Evolutionary conservation across 2,329 filamentous ascomycete species (phyloP).

Genomic region (Madurella mycetomatis): DNA sequence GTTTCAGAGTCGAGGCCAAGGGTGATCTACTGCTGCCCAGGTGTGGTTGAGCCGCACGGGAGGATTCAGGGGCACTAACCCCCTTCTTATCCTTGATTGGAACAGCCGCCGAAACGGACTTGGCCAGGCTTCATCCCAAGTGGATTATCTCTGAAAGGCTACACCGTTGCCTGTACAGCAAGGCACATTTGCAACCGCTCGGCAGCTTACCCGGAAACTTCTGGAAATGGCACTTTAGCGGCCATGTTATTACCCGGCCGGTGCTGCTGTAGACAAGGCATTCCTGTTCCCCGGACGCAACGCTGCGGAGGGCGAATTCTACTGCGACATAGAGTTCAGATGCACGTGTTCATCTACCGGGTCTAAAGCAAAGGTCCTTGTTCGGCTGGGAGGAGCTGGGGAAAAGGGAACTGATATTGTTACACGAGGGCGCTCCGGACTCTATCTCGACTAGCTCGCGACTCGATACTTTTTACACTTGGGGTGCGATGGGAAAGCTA

Average conservation of each 20-base stretch:
- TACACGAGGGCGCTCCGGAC: too few relatives aligned
- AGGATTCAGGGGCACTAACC: neutral
- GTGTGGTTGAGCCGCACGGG: neutral
- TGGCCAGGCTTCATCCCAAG: too few relatives aligned
- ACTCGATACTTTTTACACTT: conserved; percentile 12
- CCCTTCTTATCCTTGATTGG: neutral
- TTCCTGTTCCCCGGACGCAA: neutral
- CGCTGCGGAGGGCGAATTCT: neutral
- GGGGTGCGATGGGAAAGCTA: too few relatives aligned
- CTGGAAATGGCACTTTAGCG: neutral
- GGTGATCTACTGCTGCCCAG: neutral
- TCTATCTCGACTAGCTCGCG: neutral
- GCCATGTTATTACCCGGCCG: conserved; percentile 10
- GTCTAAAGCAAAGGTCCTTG: neutral
- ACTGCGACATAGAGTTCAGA: neutral
- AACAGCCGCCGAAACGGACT: too few relatives aligned
- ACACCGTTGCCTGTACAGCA: too few relatives aligned
- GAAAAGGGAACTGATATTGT: neutral
- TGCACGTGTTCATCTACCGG: conserved; percentile 3
- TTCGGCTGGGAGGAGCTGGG: conserved; percentile 1
- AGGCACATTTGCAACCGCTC: too few relatives aligned
- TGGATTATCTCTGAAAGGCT: too few relatives aligned
- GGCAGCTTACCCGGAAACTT: neutral
- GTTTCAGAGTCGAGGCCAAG: neutral
- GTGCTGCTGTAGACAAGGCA: neutral